Base-by-base conservation (phyloP, 2,329 filamentous ascomycete species). In the Pseudopyricularia cyperi region DNA sequence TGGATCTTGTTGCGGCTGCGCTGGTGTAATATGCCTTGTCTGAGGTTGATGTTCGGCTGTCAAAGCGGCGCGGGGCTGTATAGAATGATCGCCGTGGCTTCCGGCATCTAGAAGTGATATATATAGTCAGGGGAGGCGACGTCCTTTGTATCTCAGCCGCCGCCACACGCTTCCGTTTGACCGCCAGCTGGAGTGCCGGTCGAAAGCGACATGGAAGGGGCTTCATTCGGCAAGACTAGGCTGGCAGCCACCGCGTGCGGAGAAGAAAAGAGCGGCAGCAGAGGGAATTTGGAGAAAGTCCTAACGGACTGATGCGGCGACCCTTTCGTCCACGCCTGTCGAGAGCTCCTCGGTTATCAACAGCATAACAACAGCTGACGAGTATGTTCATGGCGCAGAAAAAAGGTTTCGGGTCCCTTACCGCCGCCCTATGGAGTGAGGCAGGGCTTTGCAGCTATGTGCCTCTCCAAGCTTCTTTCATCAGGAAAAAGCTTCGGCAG, bases 111-210 rank as follows among this genome's bases (percentile, higher is more conserved):
- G 28, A 9, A 30, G 28, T n/a, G n/a, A n/a, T 30, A 35, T 52
- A n/a, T 15, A 44, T 44, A 44, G 9, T 11, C 19, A 24, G 39
- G 22, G 39, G 39, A 26, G 24, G 12, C 39, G 24, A 17, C 47
- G 33, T 17, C 19, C 42, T 48, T 52, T 54, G 52, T 54, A 54
- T 46, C 34, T 24, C 30, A 51, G 33, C 32, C 47, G 37, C 22
- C 46, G 50, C 47, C n/a, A 39, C 22, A 39, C 33, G 46, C 32
- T 54, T 44, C 39, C 53, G 32, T 51, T 48, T 52, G 34, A 34
- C 35, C 42, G 19, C 24, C 34, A 42, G 6, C 35, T 33, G 28
- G 22, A 26, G 24, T 24, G 39, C 39, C 39, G 19, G 24, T 24
- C 39, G 39, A 44, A 24, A 44, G 39, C 39, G 39, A 44, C 39